Evolutionary conservation across 257 asterid genomes (phyloP), one percentile per base, ranked within the genome.

Genomic region (Marsdenia floribunda): DNA sequence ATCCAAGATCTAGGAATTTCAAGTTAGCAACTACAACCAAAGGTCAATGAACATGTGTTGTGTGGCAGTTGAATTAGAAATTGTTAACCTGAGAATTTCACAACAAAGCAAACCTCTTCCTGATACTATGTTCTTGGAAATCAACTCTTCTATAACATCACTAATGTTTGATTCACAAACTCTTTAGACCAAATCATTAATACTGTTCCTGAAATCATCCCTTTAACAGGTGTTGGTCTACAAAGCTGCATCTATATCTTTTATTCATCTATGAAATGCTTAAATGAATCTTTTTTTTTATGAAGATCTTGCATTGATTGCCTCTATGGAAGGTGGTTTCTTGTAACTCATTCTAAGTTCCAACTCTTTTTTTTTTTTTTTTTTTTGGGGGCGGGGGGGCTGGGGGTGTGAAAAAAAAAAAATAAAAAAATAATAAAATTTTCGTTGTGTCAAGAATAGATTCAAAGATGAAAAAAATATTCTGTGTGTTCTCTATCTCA

Each of bases 61-160:
- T 46, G 40, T n/a, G n/a, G n/a, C n/a, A n/a, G 15, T 16, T 3
- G 76, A 68, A 21, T 73, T 53, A 11, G 68, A 47, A 50, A 46
- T 65, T 0, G 70, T 61, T 11, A 81, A 79, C n/a, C 69, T 70
- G 40, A 82, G 74, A 49, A 80, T 16, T 3, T 73, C 72, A 6
- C 77, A 49, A 53, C 83, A 82, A 52, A 82, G 79, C 16, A 82
- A 68, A 13, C 83, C 86, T 63, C 86, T 74, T 0, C 86, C 86
- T 68, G 76, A 72, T 14, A 79, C 38, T 8, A 82, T 22, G 61
- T 82, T 73, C 60, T 61, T 66, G 4, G 82, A 59, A 1, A 79
- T 13, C 22, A 76, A 33, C 47, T 79, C 80, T 4, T 65, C 37
- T 0, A 77, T 44, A 57, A 79, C 52, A 16, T 79, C 57, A 40